phyloP scores from a whole-genome alignment of 2,329 filamentous ascomycete species.

The Calycina herbarum region DNA sequence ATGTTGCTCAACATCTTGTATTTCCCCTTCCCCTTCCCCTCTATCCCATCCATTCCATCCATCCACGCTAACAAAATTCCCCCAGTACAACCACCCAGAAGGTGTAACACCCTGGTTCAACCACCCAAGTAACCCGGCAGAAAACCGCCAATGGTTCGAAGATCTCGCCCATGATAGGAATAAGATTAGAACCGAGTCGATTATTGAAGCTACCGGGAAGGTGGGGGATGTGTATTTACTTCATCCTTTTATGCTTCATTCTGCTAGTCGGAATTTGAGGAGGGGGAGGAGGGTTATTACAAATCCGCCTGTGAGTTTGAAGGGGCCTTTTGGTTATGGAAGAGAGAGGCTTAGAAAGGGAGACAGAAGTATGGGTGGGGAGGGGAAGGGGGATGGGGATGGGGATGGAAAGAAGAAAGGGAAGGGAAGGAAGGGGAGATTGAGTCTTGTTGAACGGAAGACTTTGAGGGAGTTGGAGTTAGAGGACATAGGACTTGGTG shows the following conservation, averaged over 20 bases:
- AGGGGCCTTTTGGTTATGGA: conserved; percentile 53
- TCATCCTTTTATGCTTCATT: conserved; percentile 57
- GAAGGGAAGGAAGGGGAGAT: conserved; percentile 31
- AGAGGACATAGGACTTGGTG: conserved; percentile 42
- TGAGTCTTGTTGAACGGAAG: conserved; percentile 53
- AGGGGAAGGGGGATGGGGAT: not conserved
- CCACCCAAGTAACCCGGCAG: conserved; percentile 45
- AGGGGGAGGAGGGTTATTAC: conserved; percentile 53
- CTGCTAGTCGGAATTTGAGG: conserved; percentile 49
- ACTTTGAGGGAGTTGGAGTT: conserved; percentile 49
- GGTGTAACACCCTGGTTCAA: conserved; percentile 68
- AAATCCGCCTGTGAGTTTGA: conserved; percentile 53
- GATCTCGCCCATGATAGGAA: conserved; percentile 20
- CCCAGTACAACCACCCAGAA: conserved; percentile 56
- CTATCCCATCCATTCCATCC: no score
- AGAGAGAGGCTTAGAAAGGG: no score
- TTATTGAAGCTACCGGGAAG: conserved; percentile 52
- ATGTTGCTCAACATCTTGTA: conserved; percentile 56
- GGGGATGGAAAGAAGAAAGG: not conserved
- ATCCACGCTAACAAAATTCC: no score
- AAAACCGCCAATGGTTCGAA: conserved; percentile 43
- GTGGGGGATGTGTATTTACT: conserved; percentile 54
- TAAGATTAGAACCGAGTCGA: conserved; percentile 39
- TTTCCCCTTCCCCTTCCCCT: conserved; percentile 5
- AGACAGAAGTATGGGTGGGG: no score